phyloP scores from a whole-genome alignment of 2,329 filamentous ascomycete species.

The Tolypocladium nubicola region DNA sequence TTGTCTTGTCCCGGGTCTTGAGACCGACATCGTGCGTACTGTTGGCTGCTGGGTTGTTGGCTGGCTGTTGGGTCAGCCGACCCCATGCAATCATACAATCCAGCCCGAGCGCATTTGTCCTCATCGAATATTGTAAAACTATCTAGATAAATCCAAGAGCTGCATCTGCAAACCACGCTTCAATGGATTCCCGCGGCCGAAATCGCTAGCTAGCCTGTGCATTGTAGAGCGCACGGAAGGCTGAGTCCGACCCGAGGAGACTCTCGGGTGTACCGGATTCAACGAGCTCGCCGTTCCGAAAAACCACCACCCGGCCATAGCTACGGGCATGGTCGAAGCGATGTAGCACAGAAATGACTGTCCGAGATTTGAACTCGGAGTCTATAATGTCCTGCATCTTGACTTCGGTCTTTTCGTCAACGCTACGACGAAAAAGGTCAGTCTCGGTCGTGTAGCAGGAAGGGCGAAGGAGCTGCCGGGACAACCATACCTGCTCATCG shows the following conservation, averaged over 20 bases:
- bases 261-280: conserved; percentile 4
- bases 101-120: not conserved
- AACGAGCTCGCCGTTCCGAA: conserved; percentile 36
- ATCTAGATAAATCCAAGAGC: too few relatives aligned
- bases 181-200: too few relatives aligned
- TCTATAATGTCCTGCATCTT: conserved; percentile 21
- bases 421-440: conserved; percentile 9
- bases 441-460: not conserved
- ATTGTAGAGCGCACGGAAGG: not conserved
- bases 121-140: not conserved
- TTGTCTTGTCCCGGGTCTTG: not conserved
- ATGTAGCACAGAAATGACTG: conserved; percentile 37
- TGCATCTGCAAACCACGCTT: too few relatives aligned
- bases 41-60: too few relatives aligned
- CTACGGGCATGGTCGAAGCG: conserved; percentile 19
- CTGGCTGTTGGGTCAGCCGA: not conserved
- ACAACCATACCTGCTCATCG: conserved; percentile 19
- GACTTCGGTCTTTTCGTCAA: conserved; percentile 21
- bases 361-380: conserved; percentile 29
- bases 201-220: not conserved
- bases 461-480: not conserved
- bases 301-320: conserved; percentile 35
- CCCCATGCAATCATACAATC: not conserved
- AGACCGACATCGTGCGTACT: not conserved
- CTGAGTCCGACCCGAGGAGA: not conserved